Conservation (phyloP, 2,329 filamentous ascomycete genomes). For the Nannizziopsis arthrosporioides region DNA sequence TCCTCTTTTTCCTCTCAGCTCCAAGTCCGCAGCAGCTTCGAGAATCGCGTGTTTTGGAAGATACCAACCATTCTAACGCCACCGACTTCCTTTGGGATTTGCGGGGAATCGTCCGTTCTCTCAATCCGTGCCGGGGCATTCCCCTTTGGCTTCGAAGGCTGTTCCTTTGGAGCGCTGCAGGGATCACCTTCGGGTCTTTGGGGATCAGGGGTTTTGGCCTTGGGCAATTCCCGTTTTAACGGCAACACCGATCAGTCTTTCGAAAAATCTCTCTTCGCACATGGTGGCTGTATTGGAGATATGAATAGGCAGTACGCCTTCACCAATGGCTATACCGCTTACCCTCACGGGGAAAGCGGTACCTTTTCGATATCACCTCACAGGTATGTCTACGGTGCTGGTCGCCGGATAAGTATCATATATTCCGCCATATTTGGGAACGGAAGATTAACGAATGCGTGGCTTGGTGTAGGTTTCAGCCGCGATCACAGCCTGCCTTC, state of each 20-base stretch:
- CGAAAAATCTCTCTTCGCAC: conserved; percentile 11
- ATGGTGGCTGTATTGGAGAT: conserved; percentile 40
- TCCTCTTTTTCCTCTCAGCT: conserved; percentile 8
- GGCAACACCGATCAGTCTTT: neutral
- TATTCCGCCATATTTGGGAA: neutral
- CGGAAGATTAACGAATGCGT: neutral
- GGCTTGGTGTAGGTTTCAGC: conserved; percentile 56
- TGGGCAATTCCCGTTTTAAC: conserved; percentile 5
- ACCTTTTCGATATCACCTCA: conserved; percentile 83
- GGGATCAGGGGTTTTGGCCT: conserved; percentile 9
- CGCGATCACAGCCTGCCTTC: conserved; percentile 61
- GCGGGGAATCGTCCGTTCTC: too few species aligned
- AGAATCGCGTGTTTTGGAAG: too few species aligned
- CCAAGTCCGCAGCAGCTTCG: neutral
- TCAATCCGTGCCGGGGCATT: neutral
- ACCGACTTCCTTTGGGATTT: too few species aligned
- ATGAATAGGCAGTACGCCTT: conserved; percentile 82
- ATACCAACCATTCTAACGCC: too few species aligned
- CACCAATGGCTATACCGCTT: conserved; percentile 60
- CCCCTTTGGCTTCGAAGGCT: neutral
- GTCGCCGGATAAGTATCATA: neutral
- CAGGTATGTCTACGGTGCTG: conserved; percentile 45
- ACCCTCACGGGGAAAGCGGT: conserved; percentile 55
- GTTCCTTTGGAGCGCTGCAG: neutral
- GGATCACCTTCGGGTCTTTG: neutral